A percentile compares a stretch with the other conserved stretches of the same genome.
Conservation (phyloP, 495 filamentous ascomycete species). For the Neurospora sp. region DNA sequence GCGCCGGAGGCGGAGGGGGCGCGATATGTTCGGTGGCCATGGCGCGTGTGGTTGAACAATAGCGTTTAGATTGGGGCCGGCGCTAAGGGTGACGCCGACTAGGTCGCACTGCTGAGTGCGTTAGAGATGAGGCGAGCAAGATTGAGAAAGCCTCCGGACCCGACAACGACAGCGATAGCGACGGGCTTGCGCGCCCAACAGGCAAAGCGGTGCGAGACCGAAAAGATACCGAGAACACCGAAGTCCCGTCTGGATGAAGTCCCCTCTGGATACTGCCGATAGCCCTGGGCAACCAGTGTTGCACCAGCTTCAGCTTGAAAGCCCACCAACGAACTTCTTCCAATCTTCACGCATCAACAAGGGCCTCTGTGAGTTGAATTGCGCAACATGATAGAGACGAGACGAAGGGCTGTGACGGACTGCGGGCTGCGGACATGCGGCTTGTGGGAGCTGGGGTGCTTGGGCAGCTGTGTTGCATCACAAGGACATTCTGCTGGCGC, state of each 20-base stretch:
- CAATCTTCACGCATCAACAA: slow-evolving; percentile 23
- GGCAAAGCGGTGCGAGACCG: background rate
- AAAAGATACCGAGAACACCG: background rate
- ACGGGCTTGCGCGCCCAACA: background rate
- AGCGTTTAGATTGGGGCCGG: background rate
- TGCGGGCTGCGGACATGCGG: slow-evolving; percentile 1
- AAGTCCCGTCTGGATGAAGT: background rate
- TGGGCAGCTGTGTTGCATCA: slow-evolving; percentile 15
- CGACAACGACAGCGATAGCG: background rate
- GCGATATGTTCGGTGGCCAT: slow-evolving; percentile 23
- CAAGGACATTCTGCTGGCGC: slow-evolving; percentile 18
- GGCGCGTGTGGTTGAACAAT: background rate
- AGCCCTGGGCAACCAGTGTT: slow-evolving; percentile 11
- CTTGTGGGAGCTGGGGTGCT: slow-evolving; percentile 11
- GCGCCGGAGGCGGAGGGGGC: slow-evolving; percentile 13
- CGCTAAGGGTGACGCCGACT: background rate
- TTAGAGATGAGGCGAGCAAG: background rate
- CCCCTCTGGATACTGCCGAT: slow-evolving; percentile 5
- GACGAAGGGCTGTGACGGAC: slow-evolving; percentile 2
- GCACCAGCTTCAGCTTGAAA: slow-evolving; percentile 13
- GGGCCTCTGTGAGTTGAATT: slow-evolving; percentile 11
- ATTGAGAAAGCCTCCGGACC: background rate
- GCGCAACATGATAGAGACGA: slow-evolving; percentile 22
- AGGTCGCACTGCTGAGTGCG: background rate
- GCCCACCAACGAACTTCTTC: slow-evolving; percentile 13